Evolutionary conservation across 2,329 filamentous ascomycete species (phyloP), one percentile per base, ranked within the genome.

Genomic region (Xylariales sp.): DNA sequence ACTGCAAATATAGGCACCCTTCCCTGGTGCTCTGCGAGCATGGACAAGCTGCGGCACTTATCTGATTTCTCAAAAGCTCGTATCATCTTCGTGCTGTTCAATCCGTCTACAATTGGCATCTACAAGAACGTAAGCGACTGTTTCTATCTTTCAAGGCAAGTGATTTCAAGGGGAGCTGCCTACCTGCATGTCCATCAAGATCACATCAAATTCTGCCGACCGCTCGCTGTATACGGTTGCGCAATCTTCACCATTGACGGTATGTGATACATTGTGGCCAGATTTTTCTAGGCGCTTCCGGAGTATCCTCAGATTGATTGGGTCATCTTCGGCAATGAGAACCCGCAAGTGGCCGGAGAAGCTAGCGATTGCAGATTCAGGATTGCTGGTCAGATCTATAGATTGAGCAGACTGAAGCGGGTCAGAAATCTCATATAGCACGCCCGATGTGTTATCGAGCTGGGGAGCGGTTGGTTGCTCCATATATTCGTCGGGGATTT

Each of bases 151-250:
- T n/a, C n/a, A n/a, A n/a, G n/a, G n/a, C n/a, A n/a, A n/a, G n/a
- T n/a, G n/a, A n/a, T n/a, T n/a, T n/a, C n/a, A n/a, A n/a, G n/a
- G n/a, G 23, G 18, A 5, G 32, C 14, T 18, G 62, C 77, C 61
- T 56, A 89, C 88, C 72, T 95, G 88, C 76, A 95, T 88, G 55
- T 95, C 89, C 89, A 95, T 95, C 45, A 95, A 69, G 33, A 95
- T 71, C 5, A 88, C 81, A 56, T 95, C 88, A 52, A 86, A 93
- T 16, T 65, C 62, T 18, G 59, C 59, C 1, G 81, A 69, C 35
- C 71, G 73, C 31, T 87, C 83, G 34, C 71, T 73, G 57, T 86
- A 90, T 5, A 78, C 71, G 34, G 72, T 70, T 5, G 86, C 83
- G 53, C 89, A 95, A 52, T 94, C 88, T 54, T 93, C 85, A 6